Evolutionary conservation across 2,329 filamentous ascomycete genomes (phyloP), one percentile per base, ranked within the genome.

Genomic region (Aspergillus pseudotamarii): DNA sequence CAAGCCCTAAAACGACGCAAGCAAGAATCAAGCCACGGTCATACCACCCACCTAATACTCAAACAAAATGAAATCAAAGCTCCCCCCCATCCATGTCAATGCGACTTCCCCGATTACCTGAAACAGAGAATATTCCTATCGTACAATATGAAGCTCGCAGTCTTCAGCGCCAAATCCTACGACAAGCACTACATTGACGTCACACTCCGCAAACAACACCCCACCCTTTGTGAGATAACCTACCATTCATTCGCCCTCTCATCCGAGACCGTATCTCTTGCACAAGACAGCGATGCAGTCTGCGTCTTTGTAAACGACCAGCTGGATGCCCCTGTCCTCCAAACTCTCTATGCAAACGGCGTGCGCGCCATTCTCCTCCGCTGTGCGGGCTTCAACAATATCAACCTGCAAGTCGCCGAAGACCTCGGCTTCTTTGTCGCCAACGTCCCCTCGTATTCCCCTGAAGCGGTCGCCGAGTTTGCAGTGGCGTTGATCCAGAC

Each of bases 261-360:
- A 46, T 67, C 79, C 32, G 83, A 87, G 53, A 91, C 88, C 0
- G 86, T 82, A 2, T 68, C 82, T 1, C 81, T 90, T 8, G 84
- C 85, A 2, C 71, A 77, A 1, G 83, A 80, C 41, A 81, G 83
- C 62, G 77, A 83, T 48, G 88, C 88, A 61, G 81, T 91, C 56
- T 91, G 88, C 76, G 85, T 86, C 69, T 91, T 91, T 69, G 89
- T 91, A 72, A 91, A 91, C 75, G 89, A 91, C 76, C 76, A 76
- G 5, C 79, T 89, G 23, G 78, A 81, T 59, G 80, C 75, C 6
- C 71, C 77, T 1, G 85, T 89, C 45, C 80, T 90, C 50, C 74
- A 79, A 23, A 76, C 79, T 0, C 82, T 90, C 10, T 77, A 82
- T 59, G 64, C 71, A 23, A 67, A 74, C 48, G 87, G 87, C 69